phyloP scores from a whole-genome alignment of 2,329 filamentous ascomycete species.

The Cordyceps cicadae region DNA sequence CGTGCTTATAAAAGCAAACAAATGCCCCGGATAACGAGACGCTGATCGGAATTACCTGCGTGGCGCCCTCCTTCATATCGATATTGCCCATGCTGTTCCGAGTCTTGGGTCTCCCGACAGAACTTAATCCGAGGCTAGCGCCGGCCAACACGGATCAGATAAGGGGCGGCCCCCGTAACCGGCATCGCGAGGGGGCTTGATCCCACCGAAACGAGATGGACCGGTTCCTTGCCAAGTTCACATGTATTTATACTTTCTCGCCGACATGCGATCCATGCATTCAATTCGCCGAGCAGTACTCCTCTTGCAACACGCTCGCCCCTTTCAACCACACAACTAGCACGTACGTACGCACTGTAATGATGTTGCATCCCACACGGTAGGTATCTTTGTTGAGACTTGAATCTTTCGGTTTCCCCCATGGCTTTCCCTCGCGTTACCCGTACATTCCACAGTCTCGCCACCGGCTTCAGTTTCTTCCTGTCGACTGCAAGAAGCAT shows the following conservation, averaged over 20 bases:
- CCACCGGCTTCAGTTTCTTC: not conserved
- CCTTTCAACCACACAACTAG: not conserved
- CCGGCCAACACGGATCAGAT: slow-evolving; percentile 12
- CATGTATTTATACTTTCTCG: not conserved
- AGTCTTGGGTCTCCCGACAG: not conserved
- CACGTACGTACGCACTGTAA: not conserved
- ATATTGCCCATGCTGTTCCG: not conserved
- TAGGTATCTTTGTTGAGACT: not conserved
- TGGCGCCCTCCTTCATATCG: not conserved
- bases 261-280: not conserved
- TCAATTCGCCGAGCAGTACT: not conserved
- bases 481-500: not conserved
- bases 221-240: not conserved
- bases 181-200: not conserved
- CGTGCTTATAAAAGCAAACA: not conserved
- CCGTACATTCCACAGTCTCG: not conserved
- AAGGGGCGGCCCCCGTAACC: not conserved
- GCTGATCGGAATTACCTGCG: not conserved
- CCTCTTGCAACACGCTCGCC: not conserved
- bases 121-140: not conserved
- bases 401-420: not conserved
- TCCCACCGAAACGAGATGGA: not conserved
- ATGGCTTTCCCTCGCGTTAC: not conserved
- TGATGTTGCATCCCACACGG: not conserved
- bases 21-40: not conserved